Evolutionary conservation across 2,329 filamentous ascomycete genomes (phyloP).

Genomic region (Escovopsis weberi): DNA sequence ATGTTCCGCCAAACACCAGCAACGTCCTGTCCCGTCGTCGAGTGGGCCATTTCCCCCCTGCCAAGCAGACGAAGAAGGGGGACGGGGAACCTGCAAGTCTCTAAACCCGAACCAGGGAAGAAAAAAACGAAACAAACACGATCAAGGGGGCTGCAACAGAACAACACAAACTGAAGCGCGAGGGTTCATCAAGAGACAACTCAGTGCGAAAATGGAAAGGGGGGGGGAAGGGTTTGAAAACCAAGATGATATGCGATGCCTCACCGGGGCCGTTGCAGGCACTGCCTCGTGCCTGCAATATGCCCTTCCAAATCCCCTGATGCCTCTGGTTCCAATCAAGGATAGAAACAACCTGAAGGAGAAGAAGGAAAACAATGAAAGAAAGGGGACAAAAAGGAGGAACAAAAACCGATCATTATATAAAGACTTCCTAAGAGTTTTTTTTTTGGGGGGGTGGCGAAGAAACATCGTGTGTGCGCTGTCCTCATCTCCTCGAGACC

Average conservation of each 20-base stretch:
- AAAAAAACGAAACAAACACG: not conserved
- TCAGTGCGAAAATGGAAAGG: not conserved
- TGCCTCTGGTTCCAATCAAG: not conserved
- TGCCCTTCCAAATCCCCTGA: too few relatives aligned
- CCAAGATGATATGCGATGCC: too few relatives aligned
- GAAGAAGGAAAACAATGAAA: not conserved
- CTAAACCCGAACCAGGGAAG: constrained; percentile 1
- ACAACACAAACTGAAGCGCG: too few relatives aligned
- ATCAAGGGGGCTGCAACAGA: too few relatives aligned
- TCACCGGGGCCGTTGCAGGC: too few relatives aligned
- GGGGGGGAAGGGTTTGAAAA: not conserved
- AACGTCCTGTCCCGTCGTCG: constrained; percentile 2
- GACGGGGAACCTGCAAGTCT: constrained; percentile 1
- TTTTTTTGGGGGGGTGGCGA: not conserved
- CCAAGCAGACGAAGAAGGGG: constrained; percentile 4
- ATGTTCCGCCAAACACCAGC: constrained; percentile 5
- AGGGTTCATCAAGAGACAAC: too few relatives aligned
- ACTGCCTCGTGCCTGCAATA: too few relatives aligned
- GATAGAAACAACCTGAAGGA: not conserved
- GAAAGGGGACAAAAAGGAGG: constrained; percentile 1
- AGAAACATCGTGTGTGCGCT: not conserved
- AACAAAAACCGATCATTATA: constrained; percentile 3
- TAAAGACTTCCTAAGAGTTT: not conserved
- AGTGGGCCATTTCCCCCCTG: constrained; percentile 1
- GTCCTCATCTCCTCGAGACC: not conserved